Base-by-base conservation (phyloP, 495 filamentous ascomycete genomes). In the Neurospora sp. region DNA sequence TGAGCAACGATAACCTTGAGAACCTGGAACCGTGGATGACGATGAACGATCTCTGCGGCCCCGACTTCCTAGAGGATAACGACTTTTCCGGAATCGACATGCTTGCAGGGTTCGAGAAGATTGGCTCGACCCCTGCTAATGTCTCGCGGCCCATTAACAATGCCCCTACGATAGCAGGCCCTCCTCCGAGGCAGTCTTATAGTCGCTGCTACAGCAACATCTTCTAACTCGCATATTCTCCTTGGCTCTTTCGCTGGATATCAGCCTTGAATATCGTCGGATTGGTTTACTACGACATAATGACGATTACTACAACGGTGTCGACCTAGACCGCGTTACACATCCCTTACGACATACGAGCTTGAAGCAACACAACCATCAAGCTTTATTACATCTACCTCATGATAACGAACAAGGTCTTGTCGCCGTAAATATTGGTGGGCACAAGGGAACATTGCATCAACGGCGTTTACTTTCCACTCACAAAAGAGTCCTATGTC, bases 91-190 rank as follows among this genome's bases (percentile, higher is more conserved):
- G 91, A 2, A 86, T 96, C 66, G 94, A 97, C 81, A 90, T 98
- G 72, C 86, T 95, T 71, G 92, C 94, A 79, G 94, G 93, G 8
- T 97, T 97, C 77, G 91, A 93, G 80, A 94, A 93, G 81, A 97
- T 97, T 81, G 93, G 93, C 72, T 89, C 82, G 69, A 84, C 72
- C 75, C 81, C 72, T 31, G 60, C 71, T 46, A 78, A 80, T 73
- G 73, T 76, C 10, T 78, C 72, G 49, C 80, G 75, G 23, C 75
- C 44, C 46, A 77, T 72, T 62, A 76, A 74, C 72, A 84, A 77
- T 38, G 70, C 74, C 18, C 72, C 78, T 3, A 76, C 79, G 39
- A 86, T 83, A 75, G 79, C 83, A 27, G 73, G 71, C 27, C 75
- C 86, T 18, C 54, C 54, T 8, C 54, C 54, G 14, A 66, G 54